Evolutionary conservation across 495 filamentous ascomycete species (phyloP).

Genomic region (Glarea lozoyensis): DNA sequence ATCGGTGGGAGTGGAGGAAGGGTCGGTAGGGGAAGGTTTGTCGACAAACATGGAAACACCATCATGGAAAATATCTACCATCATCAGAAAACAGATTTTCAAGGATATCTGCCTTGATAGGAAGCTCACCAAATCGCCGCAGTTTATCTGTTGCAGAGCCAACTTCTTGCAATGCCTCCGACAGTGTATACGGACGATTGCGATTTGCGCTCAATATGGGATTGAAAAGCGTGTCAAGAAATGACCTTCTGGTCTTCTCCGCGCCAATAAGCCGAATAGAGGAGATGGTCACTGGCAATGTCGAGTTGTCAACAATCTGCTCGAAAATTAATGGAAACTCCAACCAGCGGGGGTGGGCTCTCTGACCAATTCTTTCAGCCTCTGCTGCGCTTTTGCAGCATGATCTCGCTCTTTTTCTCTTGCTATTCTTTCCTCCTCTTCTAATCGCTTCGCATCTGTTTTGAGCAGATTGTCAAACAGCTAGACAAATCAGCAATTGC

Average conservation of each 20-base stretch:
- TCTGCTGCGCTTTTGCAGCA: conserved; percentile 55
- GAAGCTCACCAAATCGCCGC: conserved; percentile 57
- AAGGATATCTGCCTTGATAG: not conserved
- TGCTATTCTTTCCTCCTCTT: conserved; percentile 53
- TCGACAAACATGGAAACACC: conserved; percentile 75
- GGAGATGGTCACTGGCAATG: conserved; percentile 69
- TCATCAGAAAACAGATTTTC: not conserved
- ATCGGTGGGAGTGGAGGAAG: conserved; percentile 55
- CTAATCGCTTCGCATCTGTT: conserved; percentile 50
- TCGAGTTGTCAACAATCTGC: conserved; percentile 73
- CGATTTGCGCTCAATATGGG: conserved; percentile 64
- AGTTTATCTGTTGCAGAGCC: conserved; percentile 62
- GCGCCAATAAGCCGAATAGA: conserved; percentile 73
- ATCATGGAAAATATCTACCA: conserved; percentile 76
- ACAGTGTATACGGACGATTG: conserved; percentile 61
- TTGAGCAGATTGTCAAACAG: conserved; percentile 65
- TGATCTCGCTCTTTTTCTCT: conserved; percentile 55
- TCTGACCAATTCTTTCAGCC: conserved; percentile 47
- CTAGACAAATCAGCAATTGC: conserved; percentile 28
- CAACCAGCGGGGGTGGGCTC: not conserved
- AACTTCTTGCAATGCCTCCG: conserved; percentile 64
- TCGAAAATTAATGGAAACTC: not conserved
- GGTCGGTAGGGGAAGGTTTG: conserved; percentile 48
- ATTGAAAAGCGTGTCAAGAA: conserved; percentile 70
- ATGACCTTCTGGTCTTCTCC: conserved; percentile 63